phyloP scores from a whole-genome alignment of 2,329 filamentous ascomycete species.

The Polytolypa hystricis region DNA sequence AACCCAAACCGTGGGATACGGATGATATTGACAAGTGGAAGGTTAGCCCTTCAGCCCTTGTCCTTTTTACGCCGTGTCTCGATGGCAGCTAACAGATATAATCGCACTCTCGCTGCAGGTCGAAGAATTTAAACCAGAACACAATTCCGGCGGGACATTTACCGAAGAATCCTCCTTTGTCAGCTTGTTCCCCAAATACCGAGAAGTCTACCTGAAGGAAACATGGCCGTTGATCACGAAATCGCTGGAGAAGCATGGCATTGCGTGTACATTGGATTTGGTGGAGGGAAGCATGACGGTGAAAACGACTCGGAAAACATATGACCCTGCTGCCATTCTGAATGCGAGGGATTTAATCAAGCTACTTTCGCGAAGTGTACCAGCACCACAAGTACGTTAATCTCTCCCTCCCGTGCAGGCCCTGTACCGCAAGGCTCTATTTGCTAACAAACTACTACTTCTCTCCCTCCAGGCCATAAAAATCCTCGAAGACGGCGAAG shows the following conservation, averaged over 20 bases:
- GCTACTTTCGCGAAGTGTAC: conserved; percentile 79
- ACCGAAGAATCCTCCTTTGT: conserved; percentile 84
- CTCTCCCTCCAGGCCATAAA: conserved; percentile 53
- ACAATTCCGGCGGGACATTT: conserved; percentile 79
- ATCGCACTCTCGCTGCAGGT: conserved; percentile 36
- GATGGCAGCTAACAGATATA: background rate
- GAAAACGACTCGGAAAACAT: conserved; percentile 85
- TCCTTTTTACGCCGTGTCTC: too few relatives aligned
- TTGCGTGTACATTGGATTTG: conserved; percentile 85
- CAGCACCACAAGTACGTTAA: conserved; percentile 57
- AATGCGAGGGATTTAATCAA: conserved; percentile 94
- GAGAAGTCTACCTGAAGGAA: conserved; percentile 85
- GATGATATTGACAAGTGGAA: conserved; percentile 98
- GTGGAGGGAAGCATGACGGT: conserved; percentile 96
- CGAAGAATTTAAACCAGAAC: conserved; percentile 71
- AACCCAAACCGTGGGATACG: conserved; percentile 89
- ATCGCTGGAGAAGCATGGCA: conserved; percentile 73
- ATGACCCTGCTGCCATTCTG: conserved; percentile 81
- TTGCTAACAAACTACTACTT: conserved; percentile 1
- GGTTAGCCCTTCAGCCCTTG: conserved; percentile 31
- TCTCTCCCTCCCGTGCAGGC: background rate
- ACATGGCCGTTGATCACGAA: conserved; percentile 87
- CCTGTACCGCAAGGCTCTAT: conserved; percentile 7
- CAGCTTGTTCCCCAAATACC: conserved; percentile 84
- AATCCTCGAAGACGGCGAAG: conserved; percentile 83